Evolutionary conservation across 257 asterid species (phyloP).

Genomic region (Solanum megistacrolobum): DNA sequence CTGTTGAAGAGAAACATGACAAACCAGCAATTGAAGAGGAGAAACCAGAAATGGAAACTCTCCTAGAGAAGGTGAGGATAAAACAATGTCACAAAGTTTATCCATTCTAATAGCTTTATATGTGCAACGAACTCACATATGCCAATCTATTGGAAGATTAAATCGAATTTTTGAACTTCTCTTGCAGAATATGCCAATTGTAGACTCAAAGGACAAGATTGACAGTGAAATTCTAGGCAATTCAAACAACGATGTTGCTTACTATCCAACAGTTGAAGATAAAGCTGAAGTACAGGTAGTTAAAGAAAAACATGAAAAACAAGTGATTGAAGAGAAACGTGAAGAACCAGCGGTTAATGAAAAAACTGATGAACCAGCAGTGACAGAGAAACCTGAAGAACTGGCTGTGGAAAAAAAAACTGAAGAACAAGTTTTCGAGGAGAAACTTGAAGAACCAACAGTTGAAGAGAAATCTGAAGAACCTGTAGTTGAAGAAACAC

Average conservation of each 20-base stretch:
- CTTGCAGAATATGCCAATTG: not conserved
- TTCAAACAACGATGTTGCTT: not conserved
- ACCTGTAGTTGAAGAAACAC: not conserved
- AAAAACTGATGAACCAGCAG: not conserved
- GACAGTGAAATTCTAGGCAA: not conserved
- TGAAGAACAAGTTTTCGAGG: not conserved
- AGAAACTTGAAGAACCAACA: not conserved
- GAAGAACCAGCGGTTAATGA: not conserved
- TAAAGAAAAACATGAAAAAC: not conserved
- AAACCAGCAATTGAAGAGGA: not conserved
- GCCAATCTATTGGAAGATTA: not conserved
- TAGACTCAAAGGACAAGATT: not conserved
- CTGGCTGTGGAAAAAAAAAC: not conserved
- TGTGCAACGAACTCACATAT: not conserved
- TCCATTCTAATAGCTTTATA: not conserved
- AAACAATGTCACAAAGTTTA: not conserved
- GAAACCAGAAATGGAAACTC: not conserved
- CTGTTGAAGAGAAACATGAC: not conserved
- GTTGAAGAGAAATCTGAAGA: not conserved
- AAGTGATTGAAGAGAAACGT: not conserved
- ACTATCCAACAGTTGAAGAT: not conserved
- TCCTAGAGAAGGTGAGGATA: not conserved
- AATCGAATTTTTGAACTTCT: not conserved
- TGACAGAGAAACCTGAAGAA: not conserved
- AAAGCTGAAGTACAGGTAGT: not conserved